A percentile compares a stretch with the other conserved stretches of the same genome.
phyloP scores from a whole-genome alignment of 176 grass and related monocot genomes.

The Hsuehochloa calcarea region DNA sequence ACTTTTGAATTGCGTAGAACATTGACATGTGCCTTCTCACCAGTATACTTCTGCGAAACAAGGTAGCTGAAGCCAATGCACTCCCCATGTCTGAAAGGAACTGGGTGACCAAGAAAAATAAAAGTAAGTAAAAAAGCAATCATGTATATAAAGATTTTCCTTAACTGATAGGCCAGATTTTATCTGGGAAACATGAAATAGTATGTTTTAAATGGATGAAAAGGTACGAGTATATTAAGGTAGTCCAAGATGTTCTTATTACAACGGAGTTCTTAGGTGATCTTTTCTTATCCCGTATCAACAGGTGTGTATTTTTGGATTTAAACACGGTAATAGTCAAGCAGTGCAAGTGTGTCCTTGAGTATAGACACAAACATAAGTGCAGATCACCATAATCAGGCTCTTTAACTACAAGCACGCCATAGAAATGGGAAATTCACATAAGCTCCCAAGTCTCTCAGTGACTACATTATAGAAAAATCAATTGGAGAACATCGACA shows the following conservation, averaged over 20 bases:
- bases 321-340: not conserved
- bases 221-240: too few relatives aligned
- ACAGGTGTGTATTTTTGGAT: not conserved
- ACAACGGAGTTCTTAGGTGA: not conserved
- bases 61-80: conserved; percentile 98
- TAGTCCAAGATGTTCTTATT: not conserved
- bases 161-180: too few relatives aligned
- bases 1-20: conserved; percentile 75
- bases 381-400: not conserved
- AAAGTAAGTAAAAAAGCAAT: conserved; percentile 25
- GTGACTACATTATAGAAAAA: too few relatives aligned
- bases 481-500: too few relatives aligned
- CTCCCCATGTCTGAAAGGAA: conserved; percentile 98
- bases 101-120: conserved; percentile 40
- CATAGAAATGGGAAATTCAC: conserved; percentile 1
- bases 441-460: not conserved
- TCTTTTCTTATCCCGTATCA: not conserved
- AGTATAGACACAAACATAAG: not conserved
- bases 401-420: not conserved
- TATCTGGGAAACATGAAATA: too few relatives aligned
- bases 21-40: conserved; percentile 81
- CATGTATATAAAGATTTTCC: too few relatives aligned
- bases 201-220: too few relatives aligned
- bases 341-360: not conserved
- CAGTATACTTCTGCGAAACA: conserved; percentile 97